Base-by-base conservation (phyloP, 805 yeast species). In the Geotrichum ghanense region DNA sequence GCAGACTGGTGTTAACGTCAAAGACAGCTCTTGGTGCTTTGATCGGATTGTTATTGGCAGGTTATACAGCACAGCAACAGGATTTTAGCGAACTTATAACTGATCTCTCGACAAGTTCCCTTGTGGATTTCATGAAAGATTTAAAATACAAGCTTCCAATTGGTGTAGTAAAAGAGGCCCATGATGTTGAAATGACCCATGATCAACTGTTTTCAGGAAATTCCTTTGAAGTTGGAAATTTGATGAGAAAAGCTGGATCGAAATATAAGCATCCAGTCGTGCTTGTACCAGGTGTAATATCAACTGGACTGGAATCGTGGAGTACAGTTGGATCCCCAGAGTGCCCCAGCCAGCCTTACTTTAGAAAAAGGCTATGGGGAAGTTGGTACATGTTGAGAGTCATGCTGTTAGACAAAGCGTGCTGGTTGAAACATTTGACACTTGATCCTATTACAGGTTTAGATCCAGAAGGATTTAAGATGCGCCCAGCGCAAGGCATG, bases 281-380 rank as follows among this genome's bases (percentile, higher is more conserved):
- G 3, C 75, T 92, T 79, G 86, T 92, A 17, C 98, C 98, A 0
- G 98, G 98, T 2, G 97, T 90, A 14, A 85, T 86, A 46, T 84
- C 95, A 24, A 89, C 97, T 0, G 97, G 97, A 3, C 71, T 92
- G 27, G 98, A 92, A 63, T 80, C 88, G 42, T 92, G 98, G 98
- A 82, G 95, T 0, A 69, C 85, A 2, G 74, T 69, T 26, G 88
- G 88, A 9, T 74, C 81, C 3, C 75, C 69, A 2, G 92, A 80
- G 6, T 92, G 98, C 62, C 92, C 95, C 3, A 75, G 87, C 35
- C 76, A 80, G 49, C 73, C 79, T 7, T 94, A 90, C 63, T 92
- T 90, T 67, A 72, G 98, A 45, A 89, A 88, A 59, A 71, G 97
- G 53, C 63, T 92, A 47, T 92, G 98, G 98, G 98, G 98, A 0